Conservation (phyloP, 225 moss, liverwort and hornwort species). For the Physcomitrellopsis africana region DNA sequence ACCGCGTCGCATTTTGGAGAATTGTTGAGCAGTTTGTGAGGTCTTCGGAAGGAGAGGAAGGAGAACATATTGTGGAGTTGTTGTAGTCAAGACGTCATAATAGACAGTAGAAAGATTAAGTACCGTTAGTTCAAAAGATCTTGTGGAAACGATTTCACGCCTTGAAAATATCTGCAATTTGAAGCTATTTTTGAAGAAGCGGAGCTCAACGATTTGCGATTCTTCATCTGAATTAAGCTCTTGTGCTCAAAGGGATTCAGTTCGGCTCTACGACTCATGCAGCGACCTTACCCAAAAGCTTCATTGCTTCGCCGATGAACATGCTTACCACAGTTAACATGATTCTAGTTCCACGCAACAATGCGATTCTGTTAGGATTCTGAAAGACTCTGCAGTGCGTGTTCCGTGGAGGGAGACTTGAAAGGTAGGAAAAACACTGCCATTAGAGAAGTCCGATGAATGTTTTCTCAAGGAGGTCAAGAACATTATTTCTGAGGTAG, state of each 20-base stretch:
- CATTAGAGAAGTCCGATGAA: conserved; percentile 25
- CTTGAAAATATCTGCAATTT: conserved; percentile 47
- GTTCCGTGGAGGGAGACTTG: background rate
- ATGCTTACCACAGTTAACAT: background rate
- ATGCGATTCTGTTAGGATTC: background rate
- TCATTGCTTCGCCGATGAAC: conserved; percentile 37
- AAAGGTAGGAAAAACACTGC: conserved; percentile 1
- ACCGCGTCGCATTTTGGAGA: too few species aligned
- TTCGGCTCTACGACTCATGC: conserved; percentile 30
- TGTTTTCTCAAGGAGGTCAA: conserved; percentile 31
- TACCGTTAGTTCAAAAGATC: background rate
- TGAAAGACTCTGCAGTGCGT: background rate
- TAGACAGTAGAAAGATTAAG: background rate
- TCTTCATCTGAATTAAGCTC: background rate
- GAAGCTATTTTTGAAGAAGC: conserved; percentile 33
- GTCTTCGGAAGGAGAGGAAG: background rate
- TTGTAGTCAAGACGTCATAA: background rate
- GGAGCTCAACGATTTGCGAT: background rate
- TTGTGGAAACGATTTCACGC: conserved; percentile 38
- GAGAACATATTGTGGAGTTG: background rate
- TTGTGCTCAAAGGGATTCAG: conserved; percentile 9
- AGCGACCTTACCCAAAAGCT: conserved; percentile 43
- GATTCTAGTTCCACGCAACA: conserved; percentile 13
- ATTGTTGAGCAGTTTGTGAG: background rate
- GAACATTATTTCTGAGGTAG: conserved; percentile 16